phyloP scores from a whole-genome alignment of 2,329 filamentous ascomycete genomes.

The Talaromyces sp. region DNA sequence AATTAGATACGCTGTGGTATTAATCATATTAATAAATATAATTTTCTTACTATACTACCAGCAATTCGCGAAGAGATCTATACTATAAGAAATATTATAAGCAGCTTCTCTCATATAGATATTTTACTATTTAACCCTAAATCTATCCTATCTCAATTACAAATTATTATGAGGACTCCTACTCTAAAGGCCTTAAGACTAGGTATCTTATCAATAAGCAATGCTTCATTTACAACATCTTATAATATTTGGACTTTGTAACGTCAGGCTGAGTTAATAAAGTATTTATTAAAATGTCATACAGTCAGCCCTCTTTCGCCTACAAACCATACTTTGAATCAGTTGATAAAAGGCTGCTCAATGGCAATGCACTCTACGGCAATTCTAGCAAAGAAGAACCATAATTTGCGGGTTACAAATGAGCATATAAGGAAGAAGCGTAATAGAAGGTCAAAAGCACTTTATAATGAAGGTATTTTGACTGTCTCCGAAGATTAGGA shows the following conservation, averaged over 20 bases:
- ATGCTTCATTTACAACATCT: neutral
- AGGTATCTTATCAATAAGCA: neutral
- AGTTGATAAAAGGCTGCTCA: neutral
- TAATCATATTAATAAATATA: neutral
- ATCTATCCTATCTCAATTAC: conserved; percentile 1
- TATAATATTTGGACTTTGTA: neutral
- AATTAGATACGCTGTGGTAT: neutral
- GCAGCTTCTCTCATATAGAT: neutral
- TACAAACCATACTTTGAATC: neutral
- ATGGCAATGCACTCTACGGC: neutral
- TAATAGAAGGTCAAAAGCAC: neutral
- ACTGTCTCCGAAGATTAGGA: neutral
- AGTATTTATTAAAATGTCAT: neutral
- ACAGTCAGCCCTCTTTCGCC: neutral
- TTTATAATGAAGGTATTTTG: conserved; percentile 3
- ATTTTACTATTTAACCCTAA: neutral
- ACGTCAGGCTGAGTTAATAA: neutral
- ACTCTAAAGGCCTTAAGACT: neutral
- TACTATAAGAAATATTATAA: neutral
- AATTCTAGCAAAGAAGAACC: neutral
- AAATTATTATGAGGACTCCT: neutral
- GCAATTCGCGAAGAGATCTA: neutral
- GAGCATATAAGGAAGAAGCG: neutral
- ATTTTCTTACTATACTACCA: neutral
- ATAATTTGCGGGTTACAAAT: neutral